Evolutionary conservation across 139 green algal species (phyloP).

Genomic region (Raphidocelis subcapitata): DNA sequence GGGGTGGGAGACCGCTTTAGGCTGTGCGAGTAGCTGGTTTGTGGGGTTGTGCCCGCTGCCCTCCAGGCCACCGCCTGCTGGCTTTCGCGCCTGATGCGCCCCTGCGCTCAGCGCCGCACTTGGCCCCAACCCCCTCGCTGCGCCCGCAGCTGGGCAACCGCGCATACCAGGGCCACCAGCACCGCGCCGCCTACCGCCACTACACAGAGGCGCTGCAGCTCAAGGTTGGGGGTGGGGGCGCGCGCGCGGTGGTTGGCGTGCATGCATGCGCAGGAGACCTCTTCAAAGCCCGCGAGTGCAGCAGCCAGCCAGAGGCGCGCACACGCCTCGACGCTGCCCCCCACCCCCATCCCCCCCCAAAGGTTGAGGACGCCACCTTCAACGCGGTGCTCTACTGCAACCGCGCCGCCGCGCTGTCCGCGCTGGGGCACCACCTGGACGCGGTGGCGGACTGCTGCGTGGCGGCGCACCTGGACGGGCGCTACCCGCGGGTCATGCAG

Average conservation of each 20-base stretch:
- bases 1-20: too few species aligned
- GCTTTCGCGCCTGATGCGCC: too few species aligned
- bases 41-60: too few species aligned
- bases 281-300: too few species aligned
- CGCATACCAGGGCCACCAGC: constrained; percentile 34
- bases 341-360: too few species aligned
- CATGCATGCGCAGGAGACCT: too few species aligned
- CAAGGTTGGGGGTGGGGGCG: background rate
- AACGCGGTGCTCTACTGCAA: constrained; percentile 59
- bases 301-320: too few species aligned
- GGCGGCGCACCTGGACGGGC: constrained; percentile 36
- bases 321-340: too few species aligned
- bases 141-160: constrained; percentile 38
- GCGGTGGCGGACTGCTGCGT: constrained; percentile 58
- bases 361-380: constrained; percentile 20
- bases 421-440: constrained; percentile 40
- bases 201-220: constrained; percentile 43
- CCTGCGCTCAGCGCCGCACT: too few species aligned
- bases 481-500: constrained; percentile 43
- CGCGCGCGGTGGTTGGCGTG: too few species aligned
- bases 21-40: too few species aligned
- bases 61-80: too few species aligned
- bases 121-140: background rate
- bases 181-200: constrained; percentile 29
- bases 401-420: constrained; percentile 43